Conservation (phyloP, 164 flowering plant genomes). For the Liriodendron chinense region DNA sequence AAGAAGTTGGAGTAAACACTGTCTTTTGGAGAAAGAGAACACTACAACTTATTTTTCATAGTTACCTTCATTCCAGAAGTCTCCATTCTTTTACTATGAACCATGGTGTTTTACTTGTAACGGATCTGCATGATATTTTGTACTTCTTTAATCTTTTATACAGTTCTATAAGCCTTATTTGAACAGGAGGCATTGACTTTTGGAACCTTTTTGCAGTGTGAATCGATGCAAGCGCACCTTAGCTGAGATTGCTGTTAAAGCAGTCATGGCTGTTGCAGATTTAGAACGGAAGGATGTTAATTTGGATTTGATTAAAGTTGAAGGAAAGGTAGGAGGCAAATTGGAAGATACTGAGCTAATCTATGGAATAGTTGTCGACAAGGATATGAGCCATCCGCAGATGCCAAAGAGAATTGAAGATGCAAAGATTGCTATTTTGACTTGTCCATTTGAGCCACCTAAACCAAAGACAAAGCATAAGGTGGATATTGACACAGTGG, state of each 20-base stretch:
- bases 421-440: conserved; percentile 93
- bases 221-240: conserved; percentile 87
- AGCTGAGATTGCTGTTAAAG: conserved; percentile 98
- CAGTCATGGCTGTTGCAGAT: conserved; percentile 98
- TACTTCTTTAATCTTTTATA: neutral
- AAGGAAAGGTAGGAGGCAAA: conserved; percentile 98
- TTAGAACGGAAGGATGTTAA: conserved; percentile 95
- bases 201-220: conserved; percentile 53
- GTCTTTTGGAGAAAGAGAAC: neutral
- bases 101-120: neutral
- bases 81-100: neutral
- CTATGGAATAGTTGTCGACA: conserved; percentile 91
- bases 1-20: neutral
- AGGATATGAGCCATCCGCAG: conserved; percentile 99
- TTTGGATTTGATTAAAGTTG: conserved; percentile 88
- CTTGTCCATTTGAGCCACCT: conserved; percentile 99
- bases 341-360: conserved; percentile 92
- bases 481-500: conserved; percentile 97
- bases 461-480: conserved; percentile 99
- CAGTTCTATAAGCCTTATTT: neutral
- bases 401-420: conserved; percentile 94
- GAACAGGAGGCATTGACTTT: neutral
- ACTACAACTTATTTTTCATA: neutral
- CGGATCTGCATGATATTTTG: neutral
- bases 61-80: too few species aligned